A percentile compares a stretch with the other conserved stretches of the same genome.
These are phyloP conservation scores for Agroathelia rolfsii DNA, from an alignment of 1,284 basidiomycete genomes.

Conservation along the genomic window DNA sequence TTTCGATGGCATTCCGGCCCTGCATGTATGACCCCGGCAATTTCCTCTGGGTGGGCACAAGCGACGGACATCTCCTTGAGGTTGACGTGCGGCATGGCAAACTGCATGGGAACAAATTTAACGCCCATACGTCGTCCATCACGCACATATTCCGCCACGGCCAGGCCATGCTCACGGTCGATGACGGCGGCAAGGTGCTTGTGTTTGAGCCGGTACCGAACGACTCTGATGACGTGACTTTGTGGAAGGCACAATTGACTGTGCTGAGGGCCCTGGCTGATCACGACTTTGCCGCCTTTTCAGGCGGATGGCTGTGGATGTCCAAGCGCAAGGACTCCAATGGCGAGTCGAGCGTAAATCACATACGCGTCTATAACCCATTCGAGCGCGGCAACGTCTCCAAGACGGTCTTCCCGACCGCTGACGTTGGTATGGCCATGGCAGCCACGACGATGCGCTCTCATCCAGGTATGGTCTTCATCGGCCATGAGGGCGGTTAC, in stretches of 20 bases:
- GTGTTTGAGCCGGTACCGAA: conserved; percentile 49
- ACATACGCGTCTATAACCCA: conserved; percentile 73
- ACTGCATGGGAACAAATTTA: conserved; percentile 46
- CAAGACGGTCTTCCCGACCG: conserved; percentile 41
- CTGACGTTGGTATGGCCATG: conserved; percentile 73
- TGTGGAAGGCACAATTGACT: conserved; percentile 41
- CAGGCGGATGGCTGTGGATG: conserved; percentile 77
- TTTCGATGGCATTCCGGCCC: conserved; percentile 67
- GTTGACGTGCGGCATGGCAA: conserved; percentile 57
- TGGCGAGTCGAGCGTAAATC: conserved; percentile 47
- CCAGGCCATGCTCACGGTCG: conserved; percentile 64
- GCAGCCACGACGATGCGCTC: conserved; percentile 72
- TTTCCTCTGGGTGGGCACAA: conserved; percentile 79
- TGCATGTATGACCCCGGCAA: conserved; percentile 30
- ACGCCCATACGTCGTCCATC: conserved; percentile 58
- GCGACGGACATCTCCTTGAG: conserved; percentile 81
- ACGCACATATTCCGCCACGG: conserved; percentile 66
- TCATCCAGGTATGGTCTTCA: conserved; percentile 57
- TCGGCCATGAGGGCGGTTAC: conserved; percentile 92
- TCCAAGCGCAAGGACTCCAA: conserved; percentile 43
- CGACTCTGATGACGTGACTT: conserved; percentile 23
- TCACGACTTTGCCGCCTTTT: conserved; percentile 65
- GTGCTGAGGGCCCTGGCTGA: conserved; percentile 72
- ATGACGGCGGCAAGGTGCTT: conserved; percentile 75
- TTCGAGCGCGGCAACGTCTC: conserved; percentile 40